Evolutionary conservation across 2,329 filamentous ascomycete genomes (phyloP), one percentile per base, ranked within the genome.

Genomic region (Calonectria fujianensis): DNA sequence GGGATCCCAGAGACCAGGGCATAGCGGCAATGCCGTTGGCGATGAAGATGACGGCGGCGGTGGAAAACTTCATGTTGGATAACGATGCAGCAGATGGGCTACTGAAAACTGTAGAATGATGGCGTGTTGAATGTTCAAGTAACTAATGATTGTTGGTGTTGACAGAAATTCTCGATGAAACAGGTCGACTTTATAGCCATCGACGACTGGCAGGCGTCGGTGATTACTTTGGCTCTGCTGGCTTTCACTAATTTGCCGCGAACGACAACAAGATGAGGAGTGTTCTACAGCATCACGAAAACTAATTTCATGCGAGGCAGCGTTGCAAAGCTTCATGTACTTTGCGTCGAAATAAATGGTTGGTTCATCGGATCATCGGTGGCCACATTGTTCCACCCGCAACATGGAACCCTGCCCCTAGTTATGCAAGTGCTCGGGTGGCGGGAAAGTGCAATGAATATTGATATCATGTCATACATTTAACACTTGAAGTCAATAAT

Each of bases 31-130:
- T 63, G 10, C 68, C 52, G 31, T 45, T 32, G 68, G 41, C 54
- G 5, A 69, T 20, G 67, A 69, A 11, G 31, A 70, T 2, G 35
- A 51, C 16, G 16, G 54, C 18, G 14, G 32, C 14, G 8, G 54
- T 5, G 11, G 68, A 63, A 32, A 63, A 35, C 68, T 70, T 70
- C 68, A 70, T 70, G 4, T 29, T 70, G 54, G 9, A 31, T 63
- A 29, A n/a, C 3, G 18, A 10, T 48, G 9, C 32, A 14, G 27
- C 24, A 10, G 6, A 57, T 24, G 11, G 27, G 27, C 18, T 35
- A n/a, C 4, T 29, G 27, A n/a, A 57, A 57, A 31, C 0, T 16
- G 32, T 57, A 27, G 27, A 54, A 32, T 37, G 27, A 20, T 52
- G 18, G 3, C 39, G 37, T 31, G 37, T 41, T 39, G 41, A 27